A percentile compares a stretch with the other conserved stretches of the same genome.
These are phyloP conservation scores for Dryas integrifolia DNA, from an alignment of 331 rosid species.

Conservation along the genomic window DNA sequence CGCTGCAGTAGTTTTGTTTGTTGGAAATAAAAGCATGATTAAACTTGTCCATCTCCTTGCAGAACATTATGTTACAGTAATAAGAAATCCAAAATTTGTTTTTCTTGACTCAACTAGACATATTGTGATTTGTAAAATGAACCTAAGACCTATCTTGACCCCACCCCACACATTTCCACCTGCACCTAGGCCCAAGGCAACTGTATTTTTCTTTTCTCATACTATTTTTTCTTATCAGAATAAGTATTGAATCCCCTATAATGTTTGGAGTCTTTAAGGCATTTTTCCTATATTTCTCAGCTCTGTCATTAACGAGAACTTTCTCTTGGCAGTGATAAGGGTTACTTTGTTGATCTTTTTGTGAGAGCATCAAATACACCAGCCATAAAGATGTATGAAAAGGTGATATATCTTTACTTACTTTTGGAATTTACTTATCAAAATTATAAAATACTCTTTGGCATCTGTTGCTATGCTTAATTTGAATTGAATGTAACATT, in stretches of 20 bases:
- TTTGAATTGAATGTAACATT: neutral
- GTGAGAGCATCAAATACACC: conserved; percentile 97
- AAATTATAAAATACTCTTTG: neutral
- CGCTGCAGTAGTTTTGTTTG: neutral
- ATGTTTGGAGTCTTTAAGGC: neutral
- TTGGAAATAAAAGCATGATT: neutral
- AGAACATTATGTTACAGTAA: neutral
- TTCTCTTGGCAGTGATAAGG: conserved; percentile 71
- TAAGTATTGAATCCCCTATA: neutral
- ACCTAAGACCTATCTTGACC: neutral
- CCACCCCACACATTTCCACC: neutral
- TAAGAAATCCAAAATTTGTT: neutral
- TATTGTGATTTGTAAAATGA: neutral
- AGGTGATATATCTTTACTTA: conserved; percentile 46
- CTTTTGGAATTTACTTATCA: neutral
- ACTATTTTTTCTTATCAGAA: neutral
- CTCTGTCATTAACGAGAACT: conserved; percentile 13
- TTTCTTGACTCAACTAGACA: neutral
- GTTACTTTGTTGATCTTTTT: conserved; percentile 88
- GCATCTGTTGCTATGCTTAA: neutral
- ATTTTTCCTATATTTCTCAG: neutral
- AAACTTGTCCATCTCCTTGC: neutral
- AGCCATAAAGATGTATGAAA: conserved; percentile 95
- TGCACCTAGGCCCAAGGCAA: neutral
- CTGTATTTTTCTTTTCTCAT: neutral